Conservation (phyloP, 2,329 filamentous ascomycete genomes). For the Arthrobotrys sphaeroides region DNA sequence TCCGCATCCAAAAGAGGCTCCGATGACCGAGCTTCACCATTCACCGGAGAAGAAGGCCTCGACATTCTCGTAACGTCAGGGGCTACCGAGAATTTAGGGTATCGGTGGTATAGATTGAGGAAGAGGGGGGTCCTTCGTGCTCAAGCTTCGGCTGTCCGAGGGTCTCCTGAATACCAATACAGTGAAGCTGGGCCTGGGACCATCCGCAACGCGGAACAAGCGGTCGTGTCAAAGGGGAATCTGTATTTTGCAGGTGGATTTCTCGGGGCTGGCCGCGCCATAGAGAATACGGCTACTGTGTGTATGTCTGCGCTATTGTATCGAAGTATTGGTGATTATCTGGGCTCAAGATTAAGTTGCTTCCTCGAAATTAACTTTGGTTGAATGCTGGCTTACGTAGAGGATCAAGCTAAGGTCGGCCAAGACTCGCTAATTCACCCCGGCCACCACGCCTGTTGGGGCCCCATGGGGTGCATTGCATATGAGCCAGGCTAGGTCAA, state of each 20-base stretch:
- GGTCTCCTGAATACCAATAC: constrained; percentile 1
- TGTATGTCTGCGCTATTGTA: not conserved
- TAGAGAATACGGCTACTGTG: not conserved
- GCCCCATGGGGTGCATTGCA: too few species aligned
- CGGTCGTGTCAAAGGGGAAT: not conserved
- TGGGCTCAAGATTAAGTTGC: constrained; percentile 1
- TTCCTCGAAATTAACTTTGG: not conserved
- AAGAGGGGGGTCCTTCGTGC: not conserved
- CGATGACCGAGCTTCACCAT: constrained; percentile 59
- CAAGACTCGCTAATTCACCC: constrained; percentile 8
- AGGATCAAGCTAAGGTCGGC: not conserved
- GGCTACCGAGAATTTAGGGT: not conserved
- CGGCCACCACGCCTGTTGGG: too few species aligned
- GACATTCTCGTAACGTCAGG: constrained; percentile 9
- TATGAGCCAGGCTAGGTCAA: too few species aligned
- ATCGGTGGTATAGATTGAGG: not conserved
- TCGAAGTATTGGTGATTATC: not conserved
- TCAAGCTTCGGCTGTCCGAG: not conserved
- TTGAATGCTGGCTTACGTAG: constrained; percentile 21
- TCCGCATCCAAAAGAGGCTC: constrained; percentile 67
- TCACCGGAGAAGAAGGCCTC: constrained; percentile 1
- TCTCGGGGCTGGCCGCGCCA: constrained; percentile 12
- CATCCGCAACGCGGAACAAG: constrained; percentile 7
- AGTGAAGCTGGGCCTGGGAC: not conserved
- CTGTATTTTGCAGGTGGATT: not conserved